phyloP scores from a whole-genome alignment of 2,329 filamentous ascomycete species.

The Sporothrix euskadiensis region DNA sequence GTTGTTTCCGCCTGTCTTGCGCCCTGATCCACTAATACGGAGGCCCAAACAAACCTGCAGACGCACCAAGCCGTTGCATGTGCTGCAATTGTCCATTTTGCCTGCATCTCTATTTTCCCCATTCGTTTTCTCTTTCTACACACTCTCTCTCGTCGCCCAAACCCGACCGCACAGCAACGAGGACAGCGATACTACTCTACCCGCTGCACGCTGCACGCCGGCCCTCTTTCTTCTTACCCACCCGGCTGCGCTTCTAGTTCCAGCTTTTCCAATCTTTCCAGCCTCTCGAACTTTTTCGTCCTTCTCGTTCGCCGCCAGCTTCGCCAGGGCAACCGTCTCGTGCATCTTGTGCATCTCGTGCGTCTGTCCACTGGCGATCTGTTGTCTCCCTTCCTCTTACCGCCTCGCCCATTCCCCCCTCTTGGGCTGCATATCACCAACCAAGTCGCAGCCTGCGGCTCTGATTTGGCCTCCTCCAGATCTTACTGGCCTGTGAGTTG shows the following conservation, averaged over 20 bases:
- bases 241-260: neutral
- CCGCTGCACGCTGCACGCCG: slow-evolving; percentile 17
- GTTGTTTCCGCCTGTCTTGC: neutral
- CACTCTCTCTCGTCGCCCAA: neutral
- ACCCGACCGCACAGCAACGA: neutral
- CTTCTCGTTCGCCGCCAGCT: slow-evolving; percentile 22
- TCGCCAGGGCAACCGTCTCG: slow-evolving; percentile 26
- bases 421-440: slow-evolving; percentile 4
- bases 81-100: slow-evolving; percentile 11
- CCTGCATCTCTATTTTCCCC: neutral
- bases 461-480: neutral
- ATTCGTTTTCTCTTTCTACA: neutral
- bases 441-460: slow-evolving; percentile 18
- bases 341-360: slow-evolving; percentile 18
- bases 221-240: neutral
- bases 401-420: neutral
- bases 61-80: slow-evolving; percentile 21
- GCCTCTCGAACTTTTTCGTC: neutral
- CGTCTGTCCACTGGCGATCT: slow-evolving; percentile 20
- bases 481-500: slow-evolving; percentile 26
- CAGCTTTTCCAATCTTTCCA: neutral
- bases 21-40: slow-evolving; percentile 20
- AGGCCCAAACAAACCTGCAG: slow-evolving; percentile 19
- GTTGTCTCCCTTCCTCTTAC: neutral
- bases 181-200: slow-evolving; percentile 18